phyloP scores from a whole-genome alignment of 2,329 filamentous ascomycete species.

The Penicillium italicum region DNA sequence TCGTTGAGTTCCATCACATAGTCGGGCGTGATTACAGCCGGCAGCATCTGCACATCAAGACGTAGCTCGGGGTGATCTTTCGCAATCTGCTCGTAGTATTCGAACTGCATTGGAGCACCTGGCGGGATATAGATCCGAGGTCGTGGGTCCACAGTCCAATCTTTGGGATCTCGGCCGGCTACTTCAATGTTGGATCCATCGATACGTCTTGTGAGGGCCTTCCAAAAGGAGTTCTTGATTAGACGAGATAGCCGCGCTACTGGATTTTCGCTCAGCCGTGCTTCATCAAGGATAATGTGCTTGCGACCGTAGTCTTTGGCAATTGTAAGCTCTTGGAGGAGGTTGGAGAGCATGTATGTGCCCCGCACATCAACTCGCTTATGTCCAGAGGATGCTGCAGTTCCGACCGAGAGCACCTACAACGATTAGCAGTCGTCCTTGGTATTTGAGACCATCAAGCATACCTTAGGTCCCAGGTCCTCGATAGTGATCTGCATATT shows the following conservation, averaged over 20 bases:
- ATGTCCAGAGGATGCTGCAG: slow-evolving; percentile 78
- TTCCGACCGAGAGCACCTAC: slow-evolving; percentile 78
- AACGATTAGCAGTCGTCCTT: slow-evolving; percentile 24
- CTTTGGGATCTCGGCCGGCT: slow-evolving; percentile 86
- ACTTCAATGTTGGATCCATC: slow-evolving; percentile 76
- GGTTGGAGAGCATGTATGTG: slow-evolving; percentile 95
- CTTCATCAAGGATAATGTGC: slow-evolving; percentile 86
- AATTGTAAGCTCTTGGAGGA: slow-evolving; percentile 88
- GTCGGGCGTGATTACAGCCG: slow-evolving; percentile 70
- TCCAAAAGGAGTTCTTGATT: slow-evolving; percentile 90
- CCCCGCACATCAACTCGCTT: slow-evolving; percentile 88
- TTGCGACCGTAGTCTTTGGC: slow-evolving; percentile 87
- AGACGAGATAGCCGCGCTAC: slow-evolving; percentile 81
- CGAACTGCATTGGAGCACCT: slow-evolving; percentile 80
- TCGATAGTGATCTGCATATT: slow-evolving; percentile 99
- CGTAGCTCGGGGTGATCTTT: slow-evolving; percentile 75
- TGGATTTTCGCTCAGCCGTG: slow-evolving; percentile 89
- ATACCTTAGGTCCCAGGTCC: slow-evolving; percentile 84
- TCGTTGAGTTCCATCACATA: slow-evolving; percentile 78
- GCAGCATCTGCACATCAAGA: slow-evolving; percentile 77
- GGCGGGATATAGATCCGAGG: slow-evolving; percentile 87
- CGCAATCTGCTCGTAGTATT: slow-evolving; percentile 82
- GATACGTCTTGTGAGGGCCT: slow-evolving; percentile 81
- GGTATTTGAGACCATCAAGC: not conserved
- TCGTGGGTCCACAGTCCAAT: slow-evolving; percentile 85